A percentile compares a stretch with the other conserved stretches of the same genome.
phyloP scores from a whole-genome alignment of 805 yeast genomes.

The Barnettozyma sp. region DNA sequence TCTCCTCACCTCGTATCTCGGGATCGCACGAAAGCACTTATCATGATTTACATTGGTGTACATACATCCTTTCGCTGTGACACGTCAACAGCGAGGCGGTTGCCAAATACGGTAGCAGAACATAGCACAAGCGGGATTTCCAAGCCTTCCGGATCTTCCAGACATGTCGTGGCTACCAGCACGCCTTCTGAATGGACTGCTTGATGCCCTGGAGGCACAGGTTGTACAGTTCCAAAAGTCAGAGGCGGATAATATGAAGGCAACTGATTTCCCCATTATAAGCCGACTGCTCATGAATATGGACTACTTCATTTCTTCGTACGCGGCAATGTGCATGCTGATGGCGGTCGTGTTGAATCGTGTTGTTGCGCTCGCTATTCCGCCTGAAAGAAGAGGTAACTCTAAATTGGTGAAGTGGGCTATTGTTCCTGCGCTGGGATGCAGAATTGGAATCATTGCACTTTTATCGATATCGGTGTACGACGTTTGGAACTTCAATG shows the following conservation, averaged over 20 bases:
- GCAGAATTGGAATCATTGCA: constrained; percentile 12
- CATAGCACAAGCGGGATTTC: too few relatives aligned
- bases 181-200: background rate
- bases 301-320: constrained; percentile 42
- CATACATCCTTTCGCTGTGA: too few relatives aligned
- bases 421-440: constrained; percentile 1
- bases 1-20: background rate
- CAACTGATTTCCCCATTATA: background rate
- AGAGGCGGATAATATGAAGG: background rate
- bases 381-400: constrained; percentile 1
- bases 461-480: background rate
- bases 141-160: too few relatives aligned
- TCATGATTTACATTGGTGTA: too few relatives aligned
- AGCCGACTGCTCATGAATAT: constrained; percentile 14
- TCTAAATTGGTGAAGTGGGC: constrained; percentile 1
- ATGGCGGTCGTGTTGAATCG: constrained; percentile 54
- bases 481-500: background rate
- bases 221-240: constrained; percentile 1
- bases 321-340: constrained; percentile 46
- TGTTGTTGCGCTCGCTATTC: constrained; percentile 30
- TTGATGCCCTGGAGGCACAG: constrained; percentile 2
- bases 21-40: background rate
- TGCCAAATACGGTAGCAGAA: too few relatives aligned
- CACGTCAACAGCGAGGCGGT: too few relatives aligned
- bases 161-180: constrained; percentile 1